Conservation (phyloP, 108 stramenopile genomes). For the Pelagomonas calceolata region DNA sequence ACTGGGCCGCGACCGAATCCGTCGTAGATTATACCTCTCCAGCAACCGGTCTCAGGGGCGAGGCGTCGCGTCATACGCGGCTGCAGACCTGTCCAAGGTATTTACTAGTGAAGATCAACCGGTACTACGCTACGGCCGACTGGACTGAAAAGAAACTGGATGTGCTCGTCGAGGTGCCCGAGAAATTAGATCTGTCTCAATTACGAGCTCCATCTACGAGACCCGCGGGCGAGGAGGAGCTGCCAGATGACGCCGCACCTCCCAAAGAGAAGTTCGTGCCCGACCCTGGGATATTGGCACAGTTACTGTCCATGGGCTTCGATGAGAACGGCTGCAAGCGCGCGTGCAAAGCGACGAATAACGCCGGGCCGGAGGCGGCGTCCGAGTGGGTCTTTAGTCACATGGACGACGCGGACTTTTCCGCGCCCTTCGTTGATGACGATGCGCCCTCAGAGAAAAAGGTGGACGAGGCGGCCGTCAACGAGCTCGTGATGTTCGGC, state of each 20-base stretch:
- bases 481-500: conserved; percentile 64
- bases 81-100: conserved; percentile 85
- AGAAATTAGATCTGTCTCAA: conserved; percentile 59
- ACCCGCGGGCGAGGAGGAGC: conserved; percentile 64
- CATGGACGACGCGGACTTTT: conserved; percentile 87
- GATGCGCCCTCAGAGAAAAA: conserved; percentile 46
- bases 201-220: conserved; percentile 54
- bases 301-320: conserved; percentile 96
- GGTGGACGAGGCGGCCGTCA: conserved; percentile 63
- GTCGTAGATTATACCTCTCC: conserved; percentile 64
- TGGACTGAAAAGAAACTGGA: conserved; percentile 90
- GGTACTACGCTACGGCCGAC: conserved; percentile 78
- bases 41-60: conserved; percentile 43
- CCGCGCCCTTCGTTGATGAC: conserved; percentile 20
- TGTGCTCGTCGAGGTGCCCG: conserved; percentile 83
- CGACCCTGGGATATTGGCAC: conserved; percentile 62
- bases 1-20: conserved; percentile 52
- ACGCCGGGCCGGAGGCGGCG: conserved; percentile 75
- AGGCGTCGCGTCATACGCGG: conserved; percentile 19
- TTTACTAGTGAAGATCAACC: conserved; percentile 76
- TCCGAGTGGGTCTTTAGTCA: conserved; percentile 96
- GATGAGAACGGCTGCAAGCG: conserved; percentile 82
- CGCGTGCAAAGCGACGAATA: conserved; percentile 75
- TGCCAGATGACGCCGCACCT: conserved; percentile 54
- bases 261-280: conserved; percentile 38